Conservation (phyloP, 2,329 filamentous ascomycete genomes). For the Fusarium chaquense region DNA sequence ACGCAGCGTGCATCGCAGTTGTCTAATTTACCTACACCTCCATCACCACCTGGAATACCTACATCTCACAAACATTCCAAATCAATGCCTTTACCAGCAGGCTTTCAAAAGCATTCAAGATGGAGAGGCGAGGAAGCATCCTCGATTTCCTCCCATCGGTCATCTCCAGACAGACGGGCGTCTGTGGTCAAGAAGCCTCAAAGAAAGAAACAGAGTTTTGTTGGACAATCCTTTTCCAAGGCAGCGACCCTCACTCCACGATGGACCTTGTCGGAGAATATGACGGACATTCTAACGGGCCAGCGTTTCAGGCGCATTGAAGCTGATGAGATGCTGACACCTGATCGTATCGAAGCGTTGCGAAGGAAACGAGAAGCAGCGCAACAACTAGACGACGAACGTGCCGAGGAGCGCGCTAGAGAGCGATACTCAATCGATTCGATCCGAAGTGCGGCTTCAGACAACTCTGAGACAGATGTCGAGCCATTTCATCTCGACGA, state of each 20-base stretch:
- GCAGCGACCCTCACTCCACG: constrained; percentile 50
- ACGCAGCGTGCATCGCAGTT: constrained; percentile 41
- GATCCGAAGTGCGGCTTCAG: constrained; percentile 38
- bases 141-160: constrained; percentile 24
- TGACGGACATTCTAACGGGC: constrained; percentile 67
- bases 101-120: constrained; percentile 33
- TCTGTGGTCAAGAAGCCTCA: constrained; percentile 59
- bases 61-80: constrained; percentile 36
- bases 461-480: constrained; percentile 54
- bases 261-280: constrained; percentile 68
- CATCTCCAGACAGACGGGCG: constrained; percentile 44
- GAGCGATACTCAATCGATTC: constrained; percentile 45
- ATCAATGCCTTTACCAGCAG: constrained; percentile 43
- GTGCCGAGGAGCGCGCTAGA: constrained; percentile 10
- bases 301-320: constrained; percentile 68
- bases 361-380: constrained; percentile 53
- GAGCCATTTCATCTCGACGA: constrained; percentile 65
- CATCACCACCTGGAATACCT: constrained; percentile 33
- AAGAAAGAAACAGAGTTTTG: constrained; percentile 52
- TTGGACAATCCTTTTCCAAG: constrained; percentile 27
- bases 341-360: constrained; percentile 62
- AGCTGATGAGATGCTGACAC: constrained; percentile 70
- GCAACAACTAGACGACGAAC: constrained; percentile 39
- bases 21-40: constrained; percentile 31
- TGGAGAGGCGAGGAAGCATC: constrained; percentile 27